phyloP scores from a whole-genome alignment of 345 rosid species.

The Mercurialis annua region DNA sequence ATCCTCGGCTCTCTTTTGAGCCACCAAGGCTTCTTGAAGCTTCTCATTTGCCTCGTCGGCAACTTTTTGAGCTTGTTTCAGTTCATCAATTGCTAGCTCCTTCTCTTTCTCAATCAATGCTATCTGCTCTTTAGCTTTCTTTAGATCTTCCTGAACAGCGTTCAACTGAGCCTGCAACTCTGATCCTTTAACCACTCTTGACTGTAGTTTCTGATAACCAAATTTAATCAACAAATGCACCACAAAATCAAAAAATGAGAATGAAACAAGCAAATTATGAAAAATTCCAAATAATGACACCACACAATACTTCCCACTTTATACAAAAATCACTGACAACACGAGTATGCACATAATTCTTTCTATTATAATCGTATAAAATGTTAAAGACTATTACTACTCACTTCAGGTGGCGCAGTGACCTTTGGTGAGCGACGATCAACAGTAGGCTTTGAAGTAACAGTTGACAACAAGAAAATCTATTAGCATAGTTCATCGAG shows the following conservation, averaged over 20 bases:
- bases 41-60: conserved; percentile 69
- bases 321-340: not conserved
- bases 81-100: conserved; percentile 59
- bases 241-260: not conserved
- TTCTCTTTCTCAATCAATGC: conserved; percentile 71
- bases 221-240: conserved; percentile 23
- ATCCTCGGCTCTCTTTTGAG: conserved; percentile 81
- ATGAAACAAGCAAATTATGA: not conserved
- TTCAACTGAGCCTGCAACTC: conserved; percentile 65
- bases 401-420: conserved; percentile 58
- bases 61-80: conserved; percentile 62
- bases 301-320: not conserved
- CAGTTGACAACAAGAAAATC: conserved; percentile 30
- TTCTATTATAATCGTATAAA: not conserved
- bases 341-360: not conserved
- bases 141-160: conserved; percentile 76
- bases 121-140: conserved; percentile 77
- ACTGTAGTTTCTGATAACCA: conserved; percentile 56
- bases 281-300: not conserved
- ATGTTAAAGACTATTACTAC: too few species aligned
- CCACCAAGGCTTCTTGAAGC: conserved; percentile 77
- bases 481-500: not conserved
- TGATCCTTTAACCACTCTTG: conserved; percentile 50
- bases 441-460: conserved; percentile 54
- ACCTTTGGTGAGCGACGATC: conserved; percentile 71